Evolutionary conservation across 495 filamentous ascomycete genomes (phyloP), one percentile per base, ranked within the genome.

Genomic region (Neurospora terricola): DNA sequence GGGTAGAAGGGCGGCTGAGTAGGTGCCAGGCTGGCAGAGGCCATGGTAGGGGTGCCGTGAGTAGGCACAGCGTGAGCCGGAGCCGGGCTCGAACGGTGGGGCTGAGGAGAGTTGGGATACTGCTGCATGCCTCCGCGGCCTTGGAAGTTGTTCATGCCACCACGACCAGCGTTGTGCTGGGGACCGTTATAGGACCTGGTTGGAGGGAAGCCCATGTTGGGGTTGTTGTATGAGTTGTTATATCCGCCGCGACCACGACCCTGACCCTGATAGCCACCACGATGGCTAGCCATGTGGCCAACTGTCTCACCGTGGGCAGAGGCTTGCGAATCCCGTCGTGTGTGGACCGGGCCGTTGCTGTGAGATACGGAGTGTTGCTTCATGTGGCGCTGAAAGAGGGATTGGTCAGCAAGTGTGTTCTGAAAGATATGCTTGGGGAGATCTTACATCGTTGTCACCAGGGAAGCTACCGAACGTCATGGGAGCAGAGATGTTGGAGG

Each of bases 381-480:
- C 76, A 84, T 83, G 71, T 88, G 87, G 78, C 90, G 86, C 84
- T 90, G 78, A 59, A 73, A 77, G 72, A 76, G 30, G 16, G 23
- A 30, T 74, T 76, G 70, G 76, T 85, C 72, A 83, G 83, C 71
- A 78, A 43, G 36, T 69, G 18, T 48, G 68, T 69, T 62, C 69
- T 45, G n/a, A 18, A 34, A 36, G 27, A 34, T 16, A 66, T 36
- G 23, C 18, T 45, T 16, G 54, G 36, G 43, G 8, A 48, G 34
- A 75, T 88, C 91, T 88, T 87, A 94, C 91, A 82, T 92, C 88
- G 74, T 84, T 86, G 73, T 94, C 90, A 75, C 89, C 91, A 74
- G 89, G 89, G 73, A 94, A 89, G 81, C 91, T 94, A 73, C 94
- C 94, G 84, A 97, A 97, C 75, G 88, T 93, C 71, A 92, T 78